Evolutionary conservation across 306 rosid species (phyloP).

Genomic region (Potentilla sterilis): DNA sequence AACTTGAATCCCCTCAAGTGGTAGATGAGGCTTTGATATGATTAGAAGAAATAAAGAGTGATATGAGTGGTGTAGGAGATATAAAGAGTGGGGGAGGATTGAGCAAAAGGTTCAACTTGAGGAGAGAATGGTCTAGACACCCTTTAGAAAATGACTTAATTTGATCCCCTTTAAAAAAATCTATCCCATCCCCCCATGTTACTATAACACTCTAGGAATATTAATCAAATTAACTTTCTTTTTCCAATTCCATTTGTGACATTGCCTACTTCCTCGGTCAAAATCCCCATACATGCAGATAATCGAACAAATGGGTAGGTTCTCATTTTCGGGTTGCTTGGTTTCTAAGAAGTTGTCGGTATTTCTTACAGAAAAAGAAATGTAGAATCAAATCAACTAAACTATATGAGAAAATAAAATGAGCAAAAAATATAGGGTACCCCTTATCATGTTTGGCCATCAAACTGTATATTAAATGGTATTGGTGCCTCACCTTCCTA

Average conservation of each 20-base stretch:
- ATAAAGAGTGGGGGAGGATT: slow-evolving; percentile 33
- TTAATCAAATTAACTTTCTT: neutral
- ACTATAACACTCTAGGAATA: neutral
- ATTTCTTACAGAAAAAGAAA: neutral
- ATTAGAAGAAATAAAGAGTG: slow-evolving; percentile 27
- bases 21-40: slow-evolving; percentile 32
- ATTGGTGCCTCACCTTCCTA: slow-evolving; percentile 24
- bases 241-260: neutral
- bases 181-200: slow-evolving; percentile 9
- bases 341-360: neutral
- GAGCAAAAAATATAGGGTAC: neutral
- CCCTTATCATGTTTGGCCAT: slow-evolving; percentile 31
- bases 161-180: slow-evolving; percentile 22
- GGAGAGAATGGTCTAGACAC: slow-evolving; percentile 39
- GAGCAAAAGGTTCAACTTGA: slow-evolving; percentile 9
- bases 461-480: slow-evolving; percentile 29
- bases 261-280: neutral
- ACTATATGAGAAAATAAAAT: slow-evolving; percentile 8
- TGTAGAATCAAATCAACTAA: slow-evolving; percentile 32
- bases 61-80: slow-evolving; percentile 34
- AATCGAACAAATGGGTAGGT: neutral
- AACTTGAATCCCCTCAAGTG: slow-evolving; percentile 29
- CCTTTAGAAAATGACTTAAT: slow-evolving; percentile 35
- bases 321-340: slow-evolving; percentile 6
- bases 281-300: too few relatives aligned